These are phyloP conservation scores for Hysterangium stoloniferum DNA, from an alignment of 768 basidiomycete genomes.

Conservation along the genomic window DNA sequence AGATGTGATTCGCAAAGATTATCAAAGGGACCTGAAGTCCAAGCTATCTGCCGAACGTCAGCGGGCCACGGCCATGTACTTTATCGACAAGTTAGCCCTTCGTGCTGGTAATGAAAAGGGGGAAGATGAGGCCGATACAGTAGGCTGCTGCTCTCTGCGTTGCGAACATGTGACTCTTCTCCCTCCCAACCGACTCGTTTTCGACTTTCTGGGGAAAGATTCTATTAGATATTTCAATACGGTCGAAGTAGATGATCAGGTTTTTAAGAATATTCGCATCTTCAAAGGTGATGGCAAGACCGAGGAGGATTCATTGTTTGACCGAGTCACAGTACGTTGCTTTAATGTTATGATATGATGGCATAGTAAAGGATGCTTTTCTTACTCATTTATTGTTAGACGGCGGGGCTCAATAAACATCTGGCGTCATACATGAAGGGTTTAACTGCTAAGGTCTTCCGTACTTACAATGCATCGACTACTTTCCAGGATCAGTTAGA, in stretches of 20 bases:
- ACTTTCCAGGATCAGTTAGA: slow-evolving; percentile 92
- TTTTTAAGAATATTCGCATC: slow-evolving; percentile 96
- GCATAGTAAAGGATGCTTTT: slow-evolving; percentile 3
- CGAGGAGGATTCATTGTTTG: slow-evolving; percentile 84
- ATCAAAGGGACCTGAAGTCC: slow-evolving; percentile 71
- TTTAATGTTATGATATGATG: not conserved
- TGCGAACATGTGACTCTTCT: slow-evolving; percentile 94
- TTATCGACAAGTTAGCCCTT: slow-evolving; percentile 94
- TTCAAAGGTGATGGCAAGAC: slow-evolving; percentile 88
- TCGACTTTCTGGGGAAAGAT: slow-evolving; percentile 99
- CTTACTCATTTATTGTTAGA: slow-evolving; percentile 37
- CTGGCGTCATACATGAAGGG: slow-evolving; percentile 93
- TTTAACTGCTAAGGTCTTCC: slow-evolving; percentile 97
- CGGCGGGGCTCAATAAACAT: slow-evolving; percentile 83
- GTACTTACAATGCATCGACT: slow-evolving; percentile 97
- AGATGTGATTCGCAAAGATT: slow-evolving; percentile 85
- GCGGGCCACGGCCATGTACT: slow-evolving; percentile 98
- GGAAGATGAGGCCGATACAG: slow-evolving; percentile 98
- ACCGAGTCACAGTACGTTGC: slow-evolving; percentile 82
- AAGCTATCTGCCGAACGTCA: slow-evolving; percentile 95
- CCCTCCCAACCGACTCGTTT: slow-evolving; percentile 78
- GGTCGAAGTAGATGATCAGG: slow-evolving; percentile 81
- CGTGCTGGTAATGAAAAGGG: slow-evolving; percentile 99
- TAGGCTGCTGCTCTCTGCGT: slow-evolving; percentile 96
- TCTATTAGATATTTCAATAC: slow-evolving; percentile 95